Percentiles rank a stretch among this genome's conserved stretches.
Evolutionary conservation across 2,329 filamentous ascomycete species (phyloP).

Genomic region (Fusarium sororula): DNA sequence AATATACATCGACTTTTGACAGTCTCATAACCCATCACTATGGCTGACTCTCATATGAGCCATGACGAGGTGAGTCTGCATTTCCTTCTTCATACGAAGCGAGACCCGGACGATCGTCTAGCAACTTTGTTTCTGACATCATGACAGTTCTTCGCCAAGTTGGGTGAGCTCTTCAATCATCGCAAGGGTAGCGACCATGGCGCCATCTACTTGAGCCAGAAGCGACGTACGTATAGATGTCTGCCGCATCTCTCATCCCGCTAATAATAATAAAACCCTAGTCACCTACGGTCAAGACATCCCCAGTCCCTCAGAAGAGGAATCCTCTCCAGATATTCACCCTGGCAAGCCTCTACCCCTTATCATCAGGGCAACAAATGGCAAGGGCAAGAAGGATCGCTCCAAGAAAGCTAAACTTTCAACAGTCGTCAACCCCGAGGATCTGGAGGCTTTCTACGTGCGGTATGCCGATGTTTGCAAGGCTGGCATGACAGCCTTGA

Average conservation of each 20-base stretch:
- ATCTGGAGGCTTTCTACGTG: slow-evolving; percentile 82
- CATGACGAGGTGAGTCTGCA: slow-evolving; percentile 40
- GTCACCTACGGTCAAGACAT: slow-evolving; percentile 57
- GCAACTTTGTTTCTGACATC: slow-evolving; percentile 10
- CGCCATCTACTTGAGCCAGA: slow-evolving; percentile 79
- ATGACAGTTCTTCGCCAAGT: slow-evolving; percentile 75
- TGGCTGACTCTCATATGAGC: slow-evolving; percentile 38
- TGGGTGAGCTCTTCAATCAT: slow-evolving; percentile 73
- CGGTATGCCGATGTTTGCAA: slow-evolving; percentile 93
- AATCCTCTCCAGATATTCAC: slow-evolving; percentile 68
- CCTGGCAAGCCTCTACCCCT: slow-evolving; percentile 72
- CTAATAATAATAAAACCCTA: slow-evolving; percentile 37
- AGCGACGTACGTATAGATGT: slow-evolving; percentile 66
- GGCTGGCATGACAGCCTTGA: slow-evolving; percentile 84
- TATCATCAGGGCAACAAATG: slow-evolving; percentile 85
- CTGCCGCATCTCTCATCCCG: background rate
- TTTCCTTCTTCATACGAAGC: background rate
- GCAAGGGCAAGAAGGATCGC: slow-evolving; percentile 69
- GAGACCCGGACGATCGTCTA: background rate
- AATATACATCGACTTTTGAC: slow-evolving; percentile 6
- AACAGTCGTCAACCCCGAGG: slow-evolving; percentile 80
- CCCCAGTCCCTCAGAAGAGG: slow-evolving; percentile 54
- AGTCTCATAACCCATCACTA: slow-evolving; percentile 12
- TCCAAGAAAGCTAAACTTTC: slow-evolving; percentile 76
- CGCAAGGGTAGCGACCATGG: slow-evolving; percentile 76